Base-by-base conservation (phyloP, 805 yeast species). In the Hermanozyma aechmeae region DNA sequence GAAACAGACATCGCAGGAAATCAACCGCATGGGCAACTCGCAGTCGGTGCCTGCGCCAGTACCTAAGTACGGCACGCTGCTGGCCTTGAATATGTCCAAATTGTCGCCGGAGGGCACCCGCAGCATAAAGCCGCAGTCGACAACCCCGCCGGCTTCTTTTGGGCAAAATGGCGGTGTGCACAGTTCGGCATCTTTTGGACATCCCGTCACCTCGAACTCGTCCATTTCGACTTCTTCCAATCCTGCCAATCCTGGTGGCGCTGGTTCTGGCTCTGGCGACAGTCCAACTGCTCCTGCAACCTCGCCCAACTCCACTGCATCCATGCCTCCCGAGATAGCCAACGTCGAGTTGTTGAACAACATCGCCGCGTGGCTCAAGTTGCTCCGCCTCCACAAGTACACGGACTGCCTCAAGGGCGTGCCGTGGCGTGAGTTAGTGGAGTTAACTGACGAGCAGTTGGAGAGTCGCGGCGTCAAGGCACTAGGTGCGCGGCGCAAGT, bases 401-500 rank as follows among this genome's bases (percentile, higher is more conserved):
- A 87, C 97, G 1, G 86, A 77, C 20, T 80, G 81, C 34, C 65
- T 92, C 39, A 73, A 79, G 44, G 76, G 74, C 37, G 64, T 79
- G 39, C 65, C 70, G 15, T 92, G 98, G 97, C 62, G 68, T 38
- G 82, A 79, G 25, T 66, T 92, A 61, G 70, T 92, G 34, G 72
- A 73, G 39, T 61, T 82, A 39, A 64, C 64, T 35, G 95, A 89
- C 50, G 68, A 58, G 4, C 71, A 75, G 33, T 65, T 92, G 45
- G 85, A 79, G 40, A 67, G 65, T 3, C 66, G 76, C 33, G 99
- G 99, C 5, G 96, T 92, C 23, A 72, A 76, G 40, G 96, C 98
- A 0, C 66, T 92, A 40, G 99, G 99, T 5, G 99, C 99, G 1
- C 68, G 99, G 39, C 73, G 96, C 33, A 92, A 92, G 58, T 69